A percentile compares a stretch with the other conserved stretches of the same genome.
These are phyloP conservation scores for Domatiomyces globalis DNA, from an alignment of 2,329 filamentous ascomycete species.

Conservation along the genomic window DNA sequence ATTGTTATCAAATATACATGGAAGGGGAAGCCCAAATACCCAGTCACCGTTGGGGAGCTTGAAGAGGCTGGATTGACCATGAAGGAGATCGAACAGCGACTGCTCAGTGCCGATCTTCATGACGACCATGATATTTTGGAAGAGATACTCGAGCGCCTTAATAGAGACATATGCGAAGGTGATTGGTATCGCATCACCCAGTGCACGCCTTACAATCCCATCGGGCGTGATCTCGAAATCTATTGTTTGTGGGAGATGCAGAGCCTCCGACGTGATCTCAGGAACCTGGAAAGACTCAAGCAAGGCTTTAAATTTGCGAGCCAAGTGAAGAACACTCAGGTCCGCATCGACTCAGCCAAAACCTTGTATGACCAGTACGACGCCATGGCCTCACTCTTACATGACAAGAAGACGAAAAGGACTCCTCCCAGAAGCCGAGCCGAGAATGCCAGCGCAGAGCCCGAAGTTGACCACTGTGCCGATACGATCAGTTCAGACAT, in stretches of 20 bases:
- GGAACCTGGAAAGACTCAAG: slow-evolving; percentile 1
- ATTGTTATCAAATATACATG: not conserved
- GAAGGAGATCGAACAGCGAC: slow-evolving; percentile 7
- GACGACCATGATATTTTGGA: not conserved
- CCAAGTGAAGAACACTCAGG: slow-evolving; percentile 12
- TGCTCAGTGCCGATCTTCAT: slow-evolving; percentile 1
- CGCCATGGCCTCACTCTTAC: slow-evolving; percentile 7
- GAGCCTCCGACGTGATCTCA: slow-evolving; percentile 4
- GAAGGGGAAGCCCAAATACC: slow-evolving; percentile 1
- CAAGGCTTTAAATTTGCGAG: slow-evolving; percentile 2
- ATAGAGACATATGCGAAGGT: not conserved
- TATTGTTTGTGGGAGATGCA: slow-evolving; percentile 12
- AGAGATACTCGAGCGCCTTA: not conserved
- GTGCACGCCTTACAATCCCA: slow-evolving; percentile 6
- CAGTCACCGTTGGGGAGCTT: slow-evolving; percentile 14
- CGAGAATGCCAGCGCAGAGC: not conserved
- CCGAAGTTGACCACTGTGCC: not conserved
- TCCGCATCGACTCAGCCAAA: slow-evolving; percentile 10
- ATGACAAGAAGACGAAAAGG: slow-evolving; percentile 9
- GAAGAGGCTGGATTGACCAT: slow-evolving; percentile 9
- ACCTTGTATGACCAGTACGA: slow-evolving; percentile 8
- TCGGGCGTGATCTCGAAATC: slow-evolving; percentile 11
- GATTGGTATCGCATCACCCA: slow-evolving; percentile 8
- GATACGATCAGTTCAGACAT: not conserved
- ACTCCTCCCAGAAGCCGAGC: not conserved